phyloP scores from a whole-genome alignment of 2,329 filamentous ascomycete species.

The Thelonectria blattea region DNA sequence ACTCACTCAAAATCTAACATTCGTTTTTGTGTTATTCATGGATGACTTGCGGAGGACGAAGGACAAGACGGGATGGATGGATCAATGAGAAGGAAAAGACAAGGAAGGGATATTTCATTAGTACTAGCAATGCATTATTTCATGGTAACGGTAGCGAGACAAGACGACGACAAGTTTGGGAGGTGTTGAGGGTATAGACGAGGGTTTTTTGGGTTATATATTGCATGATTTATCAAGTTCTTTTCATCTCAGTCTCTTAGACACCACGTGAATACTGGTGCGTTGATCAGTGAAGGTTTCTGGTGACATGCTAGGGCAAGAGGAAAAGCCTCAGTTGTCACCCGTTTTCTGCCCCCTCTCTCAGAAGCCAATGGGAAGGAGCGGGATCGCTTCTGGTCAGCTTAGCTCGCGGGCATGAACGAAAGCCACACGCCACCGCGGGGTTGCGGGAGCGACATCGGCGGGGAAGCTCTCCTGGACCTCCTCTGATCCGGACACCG shows the following conservation, averaged over 20 bases:
- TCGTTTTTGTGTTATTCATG: constrained; percentile 27
- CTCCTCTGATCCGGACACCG: neutral
- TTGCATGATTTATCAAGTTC: neutral
- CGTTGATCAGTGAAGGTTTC: neutral
- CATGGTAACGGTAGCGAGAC: constrained; percentile 17
- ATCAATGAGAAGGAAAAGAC: constrained; percentile 10
- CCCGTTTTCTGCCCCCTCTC: neutral
- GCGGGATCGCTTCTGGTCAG: constrained; percentile 14
- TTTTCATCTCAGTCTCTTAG: neutral
- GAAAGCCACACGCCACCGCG: neutral
- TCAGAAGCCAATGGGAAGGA: constrained; percentile 26
- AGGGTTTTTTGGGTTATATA: constrained; percentile 6
- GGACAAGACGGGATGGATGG: neutral
- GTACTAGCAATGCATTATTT: constrained; percentile 18
- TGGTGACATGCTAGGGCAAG: neutral
- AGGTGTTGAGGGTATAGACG: constrained; percentile 5
- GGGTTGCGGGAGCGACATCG: constrained; percentile 31
- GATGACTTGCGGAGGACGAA: constrained; percentile 12
- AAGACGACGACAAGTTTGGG: constrained; percentile 7
- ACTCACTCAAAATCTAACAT: constrained; percentile 19
- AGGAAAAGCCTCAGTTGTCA: neutral
- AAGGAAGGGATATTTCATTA: constrained; percentile 7
- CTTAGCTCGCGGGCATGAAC: neutral
- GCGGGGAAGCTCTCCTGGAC: constrained; percentile 13
- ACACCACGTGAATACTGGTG: neutral